These are phyloP conservation scores for Babesia ovis DNA, from an alignment of 169 alveolate genomes.

Conservation along the genomic window DNA sequence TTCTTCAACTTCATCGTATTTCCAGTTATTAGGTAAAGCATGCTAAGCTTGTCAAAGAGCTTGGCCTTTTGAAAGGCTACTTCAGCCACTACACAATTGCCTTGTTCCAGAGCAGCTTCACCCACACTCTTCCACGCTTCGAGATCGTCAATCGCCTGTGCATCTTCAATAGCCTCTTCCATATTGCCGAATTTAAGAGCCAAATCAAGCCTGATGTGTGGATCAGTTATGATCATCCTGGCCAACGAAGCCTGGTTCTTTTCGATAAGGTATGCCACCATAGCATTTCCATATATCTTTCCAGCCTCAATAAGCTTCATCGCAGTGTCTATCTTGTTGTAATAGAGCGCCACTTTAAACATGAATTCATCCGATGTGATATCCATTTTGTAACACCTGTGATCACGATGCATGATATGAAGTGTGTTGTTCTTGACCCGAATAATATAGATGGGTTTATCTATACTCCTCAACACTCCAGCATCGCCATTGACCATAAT, in stretches of 20 bases:
- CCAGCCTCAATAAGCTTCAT: slow-evolving; percentile 54
- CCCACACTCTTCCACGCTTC: slow-evolving; percentile 75
- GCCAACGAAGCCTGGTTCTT: slow-evolving; percentile 71
- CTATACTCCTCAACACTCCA: slow-evolving; percentile 39
- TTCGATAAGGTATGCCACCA: slow-evolving; percentile 70
- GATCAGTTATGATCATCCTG: slow-evolving; percentile 70
- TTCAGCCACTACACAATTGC: slow-evolving; percentile 87
- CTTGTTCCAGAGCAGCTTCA: slow-evolving; percentile 72
- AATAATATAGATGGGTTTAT: slow-evolving; percentile 42
- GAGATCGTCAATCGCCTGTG: slow-evolving; percentile 65
- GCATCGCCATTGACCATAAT: slow-evolving; percentile 44
- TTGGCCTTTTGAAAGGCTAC: slow-evolving; percentile 83
- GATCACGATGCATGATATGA: slow-evolving; percentile 51
- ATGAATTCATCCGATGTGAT: slow-evolving; percentile 37
- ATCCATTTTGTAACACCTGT: slow-evolving; percentile 50
- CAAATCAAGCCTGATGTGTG: slow-evolving; percentile 63
- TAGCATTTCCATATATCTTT: slow-evolving; percentile 58
- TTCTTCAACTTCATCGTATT: slow-evolving; percentile 76
- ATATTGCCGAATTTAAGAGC: slow-evolving; percentile 68
- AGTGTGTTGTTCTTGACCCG: slow-evolving; percentile 23
- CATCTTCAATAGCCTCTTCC: slow-evolving; percentile 70
- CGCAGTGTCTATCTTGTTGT: slow-evolving; percentile 31
- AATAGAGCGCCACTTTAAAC: slow-evolving; percentile 46
- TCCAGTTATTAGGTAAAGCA: slow-evolving; percentile 87
- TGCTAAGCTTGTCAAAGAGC: slow-evolving; percentile 83